These are phyloP conservation scores for Exophiala oligosperma DNA, from an alignment of 2,329 filamentous ascomycete species.

Conservation along the genomic window DNA sequence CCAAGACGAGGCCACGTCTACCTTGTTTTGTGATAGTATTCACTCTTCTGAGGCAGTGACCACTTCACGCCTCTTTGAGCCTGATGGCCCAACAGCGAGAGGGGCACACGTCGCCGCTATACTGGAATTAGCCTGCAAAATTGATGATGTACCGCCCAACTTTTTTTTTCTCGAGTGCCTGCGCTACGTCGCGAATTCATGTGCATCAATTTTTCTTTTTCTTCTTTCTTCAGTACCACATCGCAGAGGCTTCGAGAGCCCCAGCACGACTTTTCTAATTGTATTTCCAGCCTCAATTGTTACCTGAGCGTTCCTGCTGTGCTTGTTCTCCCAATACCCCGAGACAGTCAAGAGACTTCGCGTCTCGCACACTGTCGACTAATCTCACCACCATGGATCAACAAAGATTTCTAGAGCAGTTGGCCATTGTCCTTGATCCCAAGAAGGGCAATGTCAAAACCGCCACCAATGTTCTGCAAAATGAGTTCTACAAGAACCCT, in stretches of 20 bases:
- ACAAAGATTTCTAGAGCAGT: constrained; percentile 79
- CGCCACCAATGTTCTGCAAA: constrained; percentile 85
- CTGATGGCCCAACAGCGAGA: background rate
- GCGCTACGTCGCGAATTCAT: too few species aligned
- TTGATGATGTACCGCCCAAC: background rate
- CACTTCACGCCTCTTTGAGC: background rate
- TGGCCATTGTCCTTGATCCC: constrained; percentile 77
- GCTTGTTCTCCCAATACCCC: too few species aligned
- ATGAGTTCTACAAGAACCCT: constrained; percentile 86
- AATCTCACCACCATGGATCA: constrained; percentile 63
- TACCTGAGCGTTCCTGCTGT: background rate
- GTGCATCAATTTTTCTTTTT: background rate
- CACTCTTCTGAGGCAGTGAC: too few species aligned
- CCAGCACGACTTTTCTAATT: background rate
- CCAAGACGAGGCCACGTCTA: too few species aligned
- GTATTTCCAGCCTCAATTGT: background rate
- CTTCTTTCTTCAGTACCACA: background rate
- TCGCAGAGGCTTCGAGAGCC: background rate
- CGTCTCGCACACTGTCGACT: background rate
- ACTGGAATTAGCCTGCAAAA: background rate
- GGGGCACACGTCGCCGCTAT: background rate
- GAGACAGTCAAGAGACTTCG: background rate
- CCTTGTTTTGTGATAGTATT: too few species aligned
- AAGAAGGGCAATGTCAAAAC: constrained; percentile 87
- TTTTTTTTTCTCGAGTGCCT: background rate